Evolutionary conservation across 2,329 filamentous ascomycete genomes (phyloP).

Genomic region (Colletotrichum simmondsii): DNA sequence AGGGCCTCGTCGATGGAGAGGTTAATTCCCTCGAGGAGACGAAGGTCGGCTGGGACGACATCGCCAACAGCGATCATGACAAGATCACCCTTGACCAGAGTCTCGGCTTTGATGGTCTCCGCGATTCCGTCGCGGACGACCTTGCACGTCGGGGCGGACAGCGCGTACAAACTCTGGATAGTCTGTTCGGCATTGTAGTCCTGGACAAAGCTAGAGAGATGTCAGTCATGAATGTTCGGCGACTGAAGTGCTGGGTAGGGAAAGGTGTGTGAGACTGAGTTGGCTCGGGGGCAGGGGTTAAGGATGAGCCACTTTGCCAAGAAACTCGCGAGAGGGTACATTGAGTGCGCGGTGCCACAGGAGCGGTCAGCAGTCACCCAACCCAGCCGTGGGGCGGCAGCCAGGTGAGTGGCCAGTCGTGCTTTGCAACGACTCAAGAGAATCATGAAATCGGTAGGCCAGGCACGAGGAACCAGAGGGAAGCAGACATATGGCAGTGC

Average conservation of each 20-base stretch:
- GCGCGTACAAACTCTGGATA: conserved; percentile 68
- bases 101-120: conserved; percentile 64
- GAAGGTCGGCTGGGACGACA: conserved; percentile 76
- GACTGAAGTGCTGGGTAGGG: conserved; percentile 29
- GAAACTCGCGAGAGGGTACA: neutral
- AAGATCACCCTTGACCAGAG: conserved; percentile 74
- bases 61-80: conserved; percentile 72
- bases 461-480: neutral
- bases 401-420: conserved; percentile 1
- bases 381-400: conserved; percentile 1
- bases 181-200: conserved; percentile 72
- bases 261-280: neutral
- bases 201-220: conserved; percentile 61
- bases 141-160: conserved; percentile 69
- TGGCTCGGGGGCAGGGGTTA: neutral
- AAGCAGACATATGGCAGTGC: neutral
- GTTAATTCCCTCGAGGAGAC: conserved; percentile 75
- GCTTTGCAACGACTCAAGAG: neutral
- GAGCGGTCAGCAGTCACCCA: conserved; percentile 15
- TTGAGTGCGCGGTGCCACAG: neutral
- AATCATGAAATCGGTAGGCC: neutral
- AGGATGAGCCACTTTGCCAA: neutral
- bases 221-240: conserved; percentile 42
- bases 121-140: conserved; percentile 65
- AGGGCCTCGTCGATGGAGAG: conserved; percentile 81